These are phyloP conservation scores for Grosmannia huntii DNA, from an alignment of 2,329 filamentous ascomycete genomes.

Conservation along the genomic window DNA sequence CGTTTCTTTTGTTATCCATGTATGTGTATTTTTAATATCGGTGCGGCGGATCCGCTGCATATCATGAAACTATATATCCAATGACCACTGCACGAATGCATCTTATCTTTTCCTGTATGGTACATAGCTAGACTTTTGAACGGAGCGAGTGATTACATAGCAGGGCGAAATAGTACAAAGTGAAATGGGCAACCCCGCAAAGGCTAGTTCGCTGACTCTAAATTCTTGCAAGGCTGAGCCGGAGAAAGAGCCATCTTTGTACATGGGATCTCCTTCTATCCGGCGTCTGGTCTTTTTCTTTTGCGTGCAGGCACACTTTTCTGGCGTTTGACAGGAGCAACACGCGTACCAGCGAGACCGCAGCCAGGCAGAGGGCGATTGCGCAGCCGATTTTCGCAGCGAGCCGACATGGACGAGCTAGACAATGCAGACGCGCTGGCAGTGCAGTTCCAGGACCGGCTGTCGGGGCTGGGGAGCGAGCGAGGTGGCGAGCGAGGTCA, in stretches of 20 bases:
- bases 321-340: not conserved
- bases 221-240: not conserved
- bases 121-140: not conserved
- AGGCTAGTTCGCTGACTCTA: too few relatives aligned
- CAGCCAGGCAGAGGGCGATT: not conserved
- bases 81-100: not conserved
- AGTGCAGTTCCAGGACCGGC: constrained; percentile 9
- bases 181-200: too few relatives aligned
- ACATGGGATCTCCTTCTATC: not conserved
- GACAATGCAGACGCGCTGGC: constrained; percentile 11
- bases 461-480: not conserved
- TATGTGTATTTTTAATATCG: not conserved
- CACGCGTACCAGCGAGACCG: not conserved
- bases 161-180: too few relatives aligned
- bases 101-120: not conserved
- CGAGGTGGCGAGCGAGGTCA: too few relatives aligned
- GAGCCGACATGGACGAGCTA: constrained; percentile 4
- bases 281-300: not conserved
- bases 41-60: not conserved
- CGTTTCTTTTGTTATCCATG: not conserved
- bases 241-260: not conserved
- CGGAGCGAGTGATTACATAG: too few relatives aligned
- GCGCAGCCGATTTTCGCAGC: not conserved
- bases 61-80: constrained; percentile 1
- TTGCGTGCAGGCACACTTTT: not conserved